Conservation (phyloP, 2,329 filamentous ascomycete genomes). For the Ophiostoma piceae region DNA sequence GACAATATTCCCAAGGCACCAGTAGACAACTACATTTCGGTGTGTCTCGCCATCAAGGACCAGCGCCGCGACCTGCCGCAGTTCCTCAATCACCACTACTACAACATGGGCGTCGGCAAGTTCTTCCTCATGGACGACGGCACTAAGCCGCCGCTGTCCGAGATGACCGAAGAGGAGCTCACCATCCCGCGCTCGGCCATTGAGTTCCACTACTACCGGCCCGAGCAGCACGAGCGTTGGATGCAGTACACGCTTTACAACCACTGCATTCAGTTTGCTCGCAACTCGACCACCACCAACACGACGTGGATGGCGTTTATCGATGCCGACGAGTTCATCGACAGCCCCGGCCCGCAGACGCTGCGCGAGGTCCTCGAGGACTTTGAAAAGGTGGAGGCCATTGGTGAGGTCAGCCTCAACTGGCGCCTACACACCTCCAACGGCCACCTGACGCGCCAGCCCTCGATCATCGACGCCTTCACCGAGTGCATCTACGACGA, state of each 20-base stretch:
- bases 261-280: constrained; percentile 18
- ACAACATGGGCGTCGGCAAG: constrained; percentile 25
- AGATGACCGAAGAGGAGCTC: constrained; percentile 20
- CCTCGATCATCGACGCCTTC: constrained; percentile 20
- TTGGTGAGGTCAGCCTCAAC: constrained; percentile 22
- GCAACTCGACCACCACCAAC: constrained; percentile 14
- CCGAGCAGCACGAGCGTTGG: constrained; percentile 22
- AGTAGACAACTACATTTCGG: constrained; percentile 22
- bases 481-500: constrained; percentile 22
- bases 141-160: constrained; percentile 19
- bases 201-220: constrained; percentile 24
- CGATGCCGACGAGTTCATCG: constrained; percentile 25
- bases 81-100: constrained; percentile 25
- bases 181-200: constrained; percentile 21
- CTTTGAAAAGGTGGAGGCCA: constrained; percentile 21
- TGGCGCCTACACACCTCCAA: constrained; percentile 25
- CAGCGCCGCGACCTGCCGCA: constrained; percentile 24
- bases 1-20: constrained; percentile 13
- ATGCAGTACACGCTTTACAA: constrained; percentile 26
- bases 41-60: constrained; percentile 24
- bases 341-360: constrained; percentile 18
- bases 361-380: constrained; percentile 21
- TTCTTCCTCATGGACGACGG: constrained; percentile 26
- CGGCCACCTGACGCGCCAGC: constrained; percentile 22
- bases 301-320: constrained; percentile 26